These are phyloP conservation scores for Porcisia deanei DNA, from an alignment of 208 protist species.

Conservation along the genomic window DNA sequence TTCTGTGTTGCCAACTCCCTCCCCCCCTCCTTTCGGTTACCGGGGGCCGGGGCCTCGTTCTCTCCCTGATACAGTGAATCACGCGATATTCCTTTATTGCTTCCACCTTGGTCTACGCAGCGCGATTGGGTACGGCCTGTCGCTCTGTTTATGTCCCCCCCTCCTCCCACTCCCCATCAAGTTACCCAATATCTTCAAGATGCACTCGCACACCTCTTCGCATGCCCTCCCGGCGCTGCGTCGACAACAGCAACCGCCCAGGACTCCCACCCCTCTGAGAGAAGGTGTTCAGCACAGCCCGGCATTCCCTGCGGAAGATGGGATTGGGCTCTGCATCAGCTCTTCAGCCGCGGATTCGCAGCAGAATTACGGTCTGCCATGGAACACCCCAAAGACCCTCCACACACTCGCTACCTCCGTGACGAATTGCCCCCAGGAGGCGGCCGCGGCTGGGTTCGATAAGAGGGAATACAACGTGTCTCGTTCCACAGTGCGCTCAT, in stretches of 20 bases:
- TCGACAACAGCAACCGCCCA: not conserved
- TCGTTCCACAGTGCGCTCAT: not conserved
- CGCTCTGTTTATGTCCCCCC: not conserved
- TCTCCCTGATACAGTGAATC: not conserved
- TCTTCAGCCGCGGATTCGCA: not conserved
- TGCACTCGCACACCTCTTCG: slow-evolving; percentile 3
- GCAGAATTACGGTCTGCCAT: slow-evolving; percentile 16
- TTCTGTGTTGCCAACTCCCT: too few relatives aligned
- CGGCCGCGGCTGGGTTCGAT: too few relatives aligned
- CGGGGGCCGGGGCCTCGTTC: too few relatives aligned
- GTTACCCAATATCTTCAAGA: not conserved
- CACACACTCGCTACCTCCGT: slow-evolving; percentile 8
- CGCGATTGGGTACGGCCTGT: not conserved
- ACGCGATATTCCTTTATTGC: not conserved
- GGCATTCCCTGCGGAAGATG: not conserved
- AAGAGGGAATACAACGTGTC: not conserved
- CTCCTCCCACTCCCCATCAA: not conserved
- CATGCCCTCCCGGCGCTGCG: slow-evolving; percentile 5
- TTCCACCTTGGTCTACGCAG: not conserved
- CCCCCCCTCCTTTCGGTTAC: not conserved
- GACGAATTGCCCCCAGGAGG: not conserved
- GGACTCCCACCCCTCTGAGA: not conserved
- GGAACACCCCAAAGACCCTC: slow-evolving; percentile 20
- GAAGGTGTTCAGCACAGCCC: not conserved
- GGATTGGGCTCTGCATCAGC: not conserved